phyloP scores from a whole-genome alignment of 2,329 filamentous ascomycete genomes.

The Curvularia spicifera region DNA sequence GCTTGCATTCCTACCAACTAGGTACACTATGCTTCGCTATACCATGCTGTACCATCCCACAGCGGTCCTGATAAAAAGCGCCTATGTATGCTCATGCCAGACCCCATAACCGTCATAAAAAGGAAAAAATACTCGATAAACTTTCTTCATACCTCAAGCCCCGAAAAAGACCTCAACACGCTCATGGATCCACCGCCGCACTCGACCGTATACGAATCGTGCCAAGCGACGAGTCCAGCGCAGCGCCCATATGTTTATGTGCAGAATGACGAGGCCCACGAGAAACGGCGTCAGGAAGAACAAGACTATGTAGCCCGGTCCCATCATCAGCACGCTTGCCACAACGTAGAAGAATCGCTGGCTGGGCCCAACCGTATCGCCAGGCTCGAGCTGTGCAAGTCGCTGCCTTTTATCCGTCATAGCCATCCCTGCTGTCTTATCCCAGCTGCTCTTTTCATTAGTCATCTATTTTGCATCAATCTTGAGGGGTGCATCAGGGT shows the following conservation, averaged over 20 bases:
- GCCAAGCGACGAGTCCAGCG: not conserved
- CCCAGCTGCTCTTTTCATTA: slow-evolving; percentile 5
- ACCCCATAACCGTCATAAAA: too few species aligned
- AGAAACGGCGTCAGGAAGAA: slow-evolving; percentile 1
- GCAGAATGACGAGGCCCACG: not conserved
- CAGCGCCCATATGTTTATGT: not conserved
- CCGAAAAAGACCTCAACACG: too few species aligned
- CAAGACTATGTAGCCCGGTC: slow-evolving; percentile 8
- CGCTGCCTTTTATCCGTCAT: slow-evolving; percentile 1
- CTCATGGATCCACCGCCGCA: not conserved
- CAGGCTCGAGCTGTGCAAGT: not conserved
- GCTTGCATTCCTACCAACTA: too few species aligned
- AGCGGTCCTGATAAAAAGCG: too few species aligned
- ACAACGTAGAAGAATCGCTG: not conserved
- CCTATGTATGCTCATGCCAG: too few species aligned
- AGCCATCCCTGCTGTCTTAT: not conserved
- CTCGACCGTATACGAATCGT: not conserved
- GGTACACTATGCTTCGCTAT: too few species aligned
- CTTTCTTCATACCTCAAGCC: too few species aligned
- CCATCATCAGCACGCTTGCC: slow-evolving; percentile 6
- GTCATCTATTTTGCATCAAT: not conserved
- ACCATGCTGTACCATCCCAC: too few species aligned
- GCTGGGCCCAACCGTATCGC: not conserved
- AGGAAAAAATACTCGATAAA: too few species aligned
- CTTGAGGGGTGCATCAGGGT: too few species aligned